Evolutionary conservation across 2,329 filamentous ascomycete genomes (phyloP).

Genomic region (Salinomyces thailandicus): DNA sequence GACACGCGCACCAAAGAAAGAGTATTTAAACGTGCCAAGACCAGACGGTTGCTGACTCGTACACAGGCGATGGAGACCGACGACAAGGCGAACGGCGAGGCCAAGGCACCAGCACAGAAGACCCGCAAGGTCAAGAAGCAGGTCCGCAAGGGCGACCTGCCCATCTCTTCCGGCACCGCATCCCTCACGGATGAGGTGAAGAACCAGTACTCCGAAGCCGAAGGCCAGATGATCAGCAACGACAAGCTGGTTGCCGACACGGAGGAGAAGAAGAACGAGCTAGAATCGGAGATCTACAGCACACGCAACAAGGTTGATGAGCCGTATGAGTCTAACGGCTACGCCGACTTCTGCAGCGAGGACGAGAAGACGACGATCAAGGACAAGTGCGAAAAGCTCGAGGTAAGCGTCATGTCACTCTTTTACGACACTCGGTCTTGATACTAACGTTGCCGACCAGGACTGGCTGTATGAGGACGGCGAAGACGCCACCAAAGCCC

Average conservation of each 20-base stretch:
- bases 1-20: slow-evolving; percentile 8
- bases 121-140: slow-evolving; percentile 99
- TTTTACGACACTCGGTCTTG: not conserved
- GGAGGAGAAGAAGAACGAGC: slow-evolving; percentile 99
- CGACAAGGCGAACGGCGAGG: slow-evolving; percentile 50
- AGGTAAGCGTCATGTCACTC: slow-evolving; percentile 53
- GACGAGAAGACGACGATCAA: slow-evolving; percentile 85
- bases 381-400: slow-evolving; percentile 68
- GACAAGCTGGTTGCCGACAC: slow-evolving; percentile 98
- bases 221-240: slow-evolving; percentile 87
- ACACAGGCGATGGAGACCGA: slow-evolving; percentile 77
- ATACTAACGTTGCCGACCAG: slow-evolving; percentile 40
- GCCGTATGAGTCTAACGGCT: slow-evolving; percentile 47
- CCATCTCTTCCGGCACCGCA: slow-evolving; percentile 71
- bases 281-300: slow-evolving; percentile 96
- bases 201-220: slow-evolving; percentile 63
- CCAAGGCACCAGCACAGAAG: slow-evolving; percentile 50
- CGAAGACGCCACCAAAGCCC: slow-evolving; percentile 84
- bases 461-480: slow-evolving; percentile 98
- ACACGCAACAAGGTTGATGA: slow-evolving; percentile 91
- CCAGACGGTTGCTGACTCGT: slow-evolving; percentile 22
- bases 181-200: slow-evolving; percentile 63
- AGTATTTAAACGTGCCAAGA: slow-evolving; percentile 18
- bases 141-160: slow-evolving; percentile 90
- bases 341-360: slow-evolving; percentile 71